Evolutionary conservation across 2,329 filamentous ascomycete species (phyloP).

Genomic region (Colletotrichum sp.): DNA sequence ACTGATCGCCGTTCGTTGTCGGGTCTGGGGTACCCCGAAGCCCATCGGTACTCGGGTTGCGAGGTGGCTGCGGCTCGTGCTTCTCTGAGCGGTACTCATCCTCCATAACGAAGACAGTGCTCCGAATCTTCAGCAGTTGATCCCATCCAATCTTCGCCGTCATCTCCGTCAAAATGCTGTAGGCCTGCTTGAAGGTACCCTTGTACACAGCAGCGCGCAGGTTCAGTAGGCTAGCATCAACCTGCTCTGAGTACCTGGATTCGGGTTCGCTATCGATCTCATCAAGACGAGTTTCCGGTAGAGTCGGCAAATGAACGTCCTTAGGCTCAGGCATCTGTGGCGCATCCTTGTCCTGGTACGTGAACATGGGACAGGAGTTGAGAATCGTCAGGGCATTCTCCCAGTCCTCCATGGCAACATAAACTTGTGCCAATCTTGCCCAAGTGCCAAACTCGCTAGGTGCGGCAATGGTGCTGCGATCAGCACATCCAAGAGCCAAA

Average conservation of each 20-base stretch:
- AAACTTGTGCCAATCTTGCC: constrained; percentile 92
- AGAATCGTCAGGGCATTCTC: constrained; percentile 92
- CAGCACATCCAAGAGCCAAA: constrained; percentile 90
- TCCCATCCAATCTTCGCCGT: constrained; percentile 98
- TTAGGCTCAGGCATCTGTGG: constrained; percentile 93
- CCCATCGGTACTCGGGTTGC: constrained; percentile 81
- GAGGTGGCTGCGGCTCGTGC: constrained; percentile 64
- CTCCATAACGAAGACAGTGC: constrained; percentile 99
- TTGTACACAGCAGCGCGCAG: constrained; percentile 89
- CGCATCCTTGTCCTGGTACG: constrained; percentile 97
- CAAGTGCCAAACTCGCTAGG: constrained; percentile 98
- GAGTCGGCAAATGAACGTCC: constrained; percentile 83
- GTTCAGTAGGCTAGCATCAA: constrained; percentile 85
- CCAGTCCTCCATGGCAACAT: constrained; percentile 94
- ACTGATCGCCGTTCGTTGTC: constrained; percentile 52
- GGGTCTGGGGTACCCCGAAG: constrained; percentile 73
- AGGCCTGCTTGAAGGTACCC: constrained; percentile 94
- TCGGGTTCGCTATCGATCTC: constrained; percentile 94
- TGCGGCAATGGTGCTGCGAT: constrained; percentile 91
- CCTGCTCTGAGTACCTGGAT: constrained; percentile 79
- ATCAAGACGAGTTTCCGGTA: constrained; percentile 88
- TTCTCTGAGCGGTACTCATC: constrained; percentile 95
- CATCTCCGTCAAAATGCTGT: constrained; percentile 92
- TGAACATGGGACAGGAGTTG: constrained; percentile 99
- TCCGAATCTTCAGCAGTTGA: constrained; percentile 89